Percentiles rank a stretch among this genome's conserved stretches.
phyloP scores from a whole-genome alignment of 257 asterid species.

The Capsicum chinense region DNA sequence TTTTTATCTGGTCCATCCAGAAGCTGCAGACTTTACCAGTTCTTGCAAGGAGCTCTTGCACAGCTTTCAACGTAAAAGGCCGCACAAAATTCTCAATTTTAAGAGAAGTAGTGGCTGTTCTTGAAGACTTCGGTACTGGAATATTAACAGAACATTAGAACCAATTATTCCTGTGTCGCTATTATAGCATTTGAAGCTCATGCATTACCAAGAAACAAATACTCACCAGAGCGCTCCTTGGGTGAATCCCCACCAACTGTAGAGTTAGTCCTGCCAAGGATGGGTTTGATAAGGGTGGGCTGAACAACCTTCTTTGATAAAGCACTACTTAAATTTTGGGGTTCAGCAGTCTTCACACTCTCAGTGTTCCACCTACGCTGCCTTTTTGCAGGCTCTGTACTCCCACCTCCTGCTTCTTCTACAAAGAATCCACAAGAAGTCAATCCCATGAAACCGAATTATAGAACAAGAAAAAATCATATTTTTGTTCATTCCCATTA shows the following conservation, averaged over 20 bases:
- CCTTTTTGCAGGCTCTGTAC: slow-evolving; percentile 43
- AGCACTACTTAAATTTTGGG: slow-evolving; percentile 32
- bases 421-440: slow-evolving; percentile 26
- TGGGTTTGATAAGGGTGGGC: slow-evolving; percentile 25
- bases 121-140: slow-evolving; percentile 43
- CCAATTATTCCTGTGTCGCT: slow-evolving; percentile 25
- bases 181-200: neutral
- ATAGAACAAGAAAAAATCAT: neutral
- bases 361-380: slow-evolving; percentile 48
- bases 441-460: slow-evolving; percentile 13
- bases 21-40: slow-evolving; percentile 40
- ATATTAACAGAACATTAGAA: neutral
- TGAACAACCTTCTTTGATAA: neutral
- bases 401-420: slow-evolving; percentile 36
- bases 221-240: slow-evolving; percentile 45
- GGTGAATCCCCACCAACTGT: slow-evolving; percentile 30
- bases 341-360: slow-evolving; percentile 33
- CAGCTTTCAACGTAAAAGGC: slow-evolving; percentile 51
- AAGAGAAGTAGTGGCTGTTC: slow-evolving; percentile 46
- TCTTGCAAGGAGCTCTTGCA: slow-evolving; percentile 45
- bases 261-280: slow-evolving; percentile 22
- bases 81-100: slow-evolving; percentile 46
- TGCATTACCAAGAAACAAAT: neutral
- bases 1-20: slow-evolving; percentile 56
- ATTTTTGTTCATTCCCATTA: neutral